Conservation (phyloP, 345 rosid species). For the Dipteronia sinensis region DNA sequence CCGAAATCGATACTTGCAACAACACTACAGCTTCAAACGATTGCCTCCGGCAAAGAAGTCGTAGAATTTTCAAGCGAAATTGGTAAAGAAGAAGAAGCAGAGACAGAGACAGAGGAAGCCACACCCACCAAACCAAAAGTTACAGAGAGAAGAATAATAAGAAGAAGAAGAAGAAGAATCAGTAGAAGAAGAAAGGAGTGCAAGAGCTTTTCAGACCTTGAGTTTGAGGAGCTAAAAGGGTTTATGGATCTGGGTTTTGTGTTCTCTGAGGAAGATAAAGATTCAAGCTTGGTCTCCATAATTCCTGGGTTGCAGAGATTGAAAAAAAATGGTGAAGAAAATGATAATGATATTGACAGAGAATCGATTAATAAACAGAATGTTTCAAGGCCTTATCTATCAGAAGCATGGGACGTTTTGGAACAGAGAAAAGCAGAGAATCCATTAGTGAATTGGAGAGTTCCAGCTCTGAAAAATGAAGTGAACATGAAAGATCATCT, state of each 20-base stretch:
- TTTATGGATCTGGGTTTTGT: constrained; percentile 82
- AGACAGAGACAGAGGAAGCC: constrained; percentile 10
- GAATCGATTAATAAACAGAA: neutral
- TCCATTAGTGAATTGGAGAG: constrained; percentile 44
- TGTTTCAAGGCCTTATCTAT: constrained; percentile 57
- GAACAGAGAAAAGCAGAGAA: constrained; percentile 33
- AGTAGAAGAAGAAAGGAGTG: constrained; percentile 25
- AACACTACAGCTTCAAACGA: constrained; percentile 48
- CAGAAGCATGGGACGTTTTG: constrained; percentile 60
- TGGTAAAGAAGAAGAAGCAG: constrained; percentile 6
- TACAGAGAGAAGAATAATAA: constrained; percentile 17
- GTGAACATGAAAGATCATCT: constrained; percentile 59
- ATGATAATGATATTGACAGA: neutral
- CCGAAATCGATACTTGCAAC: constrained; percentile 28
- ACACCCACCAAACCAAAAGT: constrained; percentile 1
- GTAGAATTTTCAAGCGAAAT: constrained; percentile 14
- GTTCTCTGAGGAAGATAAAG: constrained; percentile 64
- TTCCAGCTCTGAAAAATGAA: constrained; percentile 41
- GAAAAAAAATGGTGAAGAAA: constrained; percentile 25
- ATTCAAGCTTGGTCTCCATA: constrained; percentile 50
- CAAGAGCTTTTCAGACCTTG: constrained; percentile 66
- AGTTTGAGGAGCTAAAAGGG: constrained; percentile 69
- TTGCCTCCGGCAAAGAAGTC: constrained; percentile 57
- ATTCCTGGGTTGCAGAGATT: constrained; percentile 66
- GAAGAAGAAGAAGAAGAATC: constrained; percentile 23